These are phyloP conservation scores for Sarcomyxa edulis DNA, from an alignment of 768 basidiomycete genomes.

Conservation along the genomic window DNA sequence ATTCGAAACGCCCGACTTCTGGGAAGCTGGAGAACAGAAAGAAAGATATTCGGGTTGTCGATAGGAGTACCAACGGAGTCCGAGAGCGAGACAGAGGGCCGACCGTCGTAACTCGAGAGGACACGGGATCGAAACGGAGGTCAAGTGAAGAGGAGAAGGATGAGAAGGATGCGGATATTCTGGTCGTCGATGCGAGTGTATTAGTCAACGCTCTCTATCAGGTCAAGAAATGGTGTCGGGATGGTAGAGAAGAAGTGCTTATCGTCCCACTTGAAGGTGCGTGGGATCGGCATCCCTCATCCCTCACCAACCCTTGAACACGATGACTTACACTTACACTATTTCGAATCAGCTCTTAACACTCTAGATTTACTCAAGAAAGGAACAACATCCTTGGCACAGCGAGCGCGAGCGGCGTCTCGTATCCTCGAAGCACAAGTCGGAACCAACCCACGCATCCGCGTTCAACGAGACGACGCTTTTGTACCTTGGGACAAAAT, in stretches of 20 bases:
- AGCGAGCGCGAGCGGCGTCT: slow-evolving; percentile 82
- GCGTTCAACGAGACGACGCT: slow-evolving; percentile 78
- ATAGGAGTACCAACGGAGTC: slow-evolving; percentile 13
- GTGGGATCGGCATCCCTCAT: slow-evolving; percentile 14
- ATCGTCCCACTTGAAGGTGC: slow-evolving; percentile 87
- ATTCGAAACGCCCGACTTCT: slow-evolving; percentile 1
- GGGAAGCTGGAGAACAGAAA: slow-evolving; percentile 4
- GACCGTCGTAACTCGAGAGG: slow-evolving; percentile 9
- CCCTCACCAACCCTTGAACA: too few relatives aligned
- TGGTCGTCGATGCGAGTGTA: slow-evolving; percentile 80
- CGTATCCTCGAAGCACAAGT: slow-evolving; percentile 87
- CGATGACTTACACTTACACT: too few relatives aligned
- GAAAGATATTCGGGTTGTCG: slow-evolving; percentile 9
- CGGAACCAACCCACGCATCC: slow-evolving; percentile 74
- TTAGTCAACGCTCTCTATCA: slow-evolving; percentile 73
- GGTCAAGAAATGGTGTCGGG: slow-evolving; percentile 78
- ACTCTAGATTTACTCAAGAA: slow-evolving; percentile 93
- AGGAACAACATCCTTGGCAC: slow-evolving; percentile 71
- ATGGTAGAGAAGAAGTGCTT: slow-evolving; percentile 71
- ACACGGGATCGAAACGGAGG: slow-evolving; percentile 18
- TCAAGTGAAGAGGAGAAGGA: slow-evolving; percentile 24
- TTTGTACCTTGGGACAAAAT: slow-evolving; percentile 81
- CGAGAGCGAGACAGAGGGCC: slow-evolving; percentile 13
- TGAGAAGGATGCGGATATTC: slow-evolving; percentile 63
- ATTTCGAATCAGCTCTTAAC: slow-evolving; percentile 64